Percentiles rank a stretch among this genome's conserved stretches.
Conservation (phyloP, 202 grass and related monocot genomes). For the Elaeis oleifera region DNA sequence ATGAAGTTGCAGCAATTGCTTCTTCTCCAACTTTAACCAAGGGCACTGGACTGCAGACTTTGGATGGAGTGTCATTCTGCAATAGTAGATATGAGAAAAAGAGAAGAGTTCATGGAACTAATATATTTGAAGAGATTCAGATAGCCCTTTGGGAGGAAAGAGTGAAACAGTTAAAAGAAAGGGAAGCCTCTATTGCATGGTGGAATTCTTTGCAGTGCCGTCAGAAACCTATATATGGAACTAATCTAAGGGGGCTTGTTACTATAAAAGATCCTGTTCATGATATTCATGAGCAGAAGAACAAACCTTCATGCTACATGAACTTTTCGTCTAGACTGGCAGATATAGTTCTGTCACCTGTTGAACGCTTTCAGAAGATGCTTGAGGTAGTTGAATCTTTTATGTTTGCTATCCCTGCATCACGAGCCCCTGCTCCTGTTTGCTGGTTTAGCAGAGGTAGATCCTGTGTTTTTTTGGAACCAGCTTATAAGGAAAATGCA, state of each 20-base stretch:
- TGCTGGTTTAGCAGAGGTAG: conserved; percentile 77
- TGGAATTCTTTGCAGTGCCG: conserved; percentile 82
- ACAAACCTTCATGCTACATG: conserved; percentile 64
- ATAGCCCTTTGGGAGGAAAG: conserved; percentile 75
- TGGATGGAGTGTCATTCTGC: neutral
- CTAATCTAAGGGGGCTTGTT: conserved; percentile 62
- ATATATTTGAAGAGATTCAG: conserved; percentile 93
- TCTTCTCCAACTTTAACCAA: conserved; percentile 31
- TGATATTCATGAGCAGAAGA: conserved; percentile 73
- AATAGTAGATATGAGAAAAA: conserved; percentile 36
- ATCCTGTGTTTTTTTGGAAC: conserved; percentile 65
- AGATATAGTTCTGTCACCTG: conserved; percentile 65
- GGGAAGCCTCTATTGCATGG: conserved; percentile 73
- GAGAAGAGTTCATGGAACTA: conserved; percentile 29
- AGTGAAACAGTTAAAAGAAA: conserved; percentile 71
- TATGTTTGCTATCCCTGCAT: conserved; percentile 93
- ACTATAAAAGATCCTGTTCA: conserved; percentile 66
- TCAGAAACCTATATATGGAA: conserved; percentile 86
- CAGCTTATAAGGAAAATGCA: conserved; percentile 58
- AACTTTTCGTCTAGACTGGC: conserved; percentile 70
- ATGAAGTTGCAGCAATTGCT: conserved; percentile 42
- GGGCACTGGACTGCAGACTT: conserved; percentile 23
- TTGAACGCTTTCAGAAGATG: conserved; percentile 77
- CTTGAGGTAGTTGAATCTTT: conserved; percentile 83
- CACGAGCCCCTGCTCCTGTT: conserved; percentile 64